Conservation (phyloP, 176 grass and related monocot species). For the Alloteropsis semialata region DNA sequence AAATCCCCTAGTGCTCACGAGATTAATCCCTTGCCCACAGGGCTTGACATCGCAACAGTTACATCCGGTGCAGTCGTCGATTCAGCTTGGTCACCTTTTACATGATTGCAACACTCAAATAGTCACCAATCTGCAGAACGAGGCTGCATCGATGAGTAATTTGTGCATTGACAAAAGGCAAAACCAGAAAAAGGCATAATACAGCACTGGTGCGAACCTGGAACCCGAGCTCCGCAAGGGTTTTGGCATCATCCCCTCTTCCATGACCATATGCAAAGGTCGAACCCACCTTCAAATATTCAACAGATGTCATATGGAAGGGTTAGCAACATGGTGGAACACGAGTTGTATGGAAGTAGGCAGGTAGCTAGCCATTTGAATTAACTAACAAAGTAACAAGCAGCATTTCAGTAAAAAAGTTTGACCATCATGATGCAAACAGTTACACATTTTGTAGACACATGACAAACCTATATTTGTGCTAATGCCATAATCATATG, state of each 20-base stretch:
- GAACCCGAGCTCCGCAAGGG: conserved; percentile 79
- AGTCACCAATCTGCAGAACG: conserved; percentile 67
- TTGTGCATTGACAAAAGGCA: not conserved
- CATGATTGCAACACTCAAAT: conserved; percentile 73
- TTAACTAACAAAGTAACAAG: not conserved
- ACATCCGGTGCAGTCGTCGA: not conserved
- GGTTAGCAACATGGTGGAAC: not conserved
- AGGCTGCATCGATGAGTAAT: not conserved
- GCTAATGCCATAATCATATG: not conserved
- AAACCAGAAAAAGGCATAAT: not conserved
- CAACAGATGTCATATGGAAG: conserved; percentile 1
- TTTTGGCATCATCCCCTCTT: conserved; percentile 83
- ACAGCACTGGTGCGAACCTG: conserved; percentile 42
- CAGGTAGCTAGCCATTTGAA: not conserved
- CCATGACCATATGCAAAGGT: conserved; percentile 73
- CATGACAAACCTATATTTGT: not conserved
- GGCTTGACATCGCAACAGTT: not conserved
- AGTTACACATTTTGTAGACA: not conserved
- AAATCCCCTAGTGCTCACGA: conserved; percentile 16
- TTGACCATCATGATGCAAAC: not conserved
- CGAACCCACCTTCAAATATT: conserved; percentile 62
- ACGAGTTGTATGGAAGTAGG: not conserved
- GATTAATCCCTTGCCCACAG: not conserved
- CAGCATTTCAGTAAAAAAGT: not conserved
- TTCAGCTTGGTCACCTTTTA: conserved; percentile 15